phyloP scores from a whole-genome alignment of 2,329 filamentous ascomycete genomes.

The Acrodontium crateriforme region DNA sequence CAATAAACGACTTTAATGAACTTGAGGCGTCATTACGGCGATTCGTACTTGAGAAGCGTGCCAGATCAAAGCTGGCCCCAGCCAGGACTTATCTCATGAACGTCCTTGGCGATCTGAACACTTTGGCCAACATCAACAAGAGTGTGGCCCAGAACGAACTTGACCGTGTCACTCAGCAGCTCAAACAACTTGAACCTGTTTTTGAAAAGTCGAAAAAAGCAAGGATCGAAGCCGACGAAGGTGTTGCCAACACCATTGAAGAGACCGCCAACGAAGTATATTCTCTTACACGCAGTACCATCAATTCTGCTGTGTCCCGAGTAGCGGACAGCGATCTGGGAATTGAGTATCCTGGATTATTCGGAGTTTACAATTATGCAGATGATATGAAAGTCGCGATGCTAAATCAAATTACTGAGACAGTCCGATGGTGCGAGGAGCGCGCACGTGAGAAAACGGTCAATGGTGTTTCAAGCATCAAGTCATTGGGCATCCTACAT shows the following conservation, averaged over 20 bases:
- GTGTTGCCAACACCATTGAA: conserved; percentile 71
- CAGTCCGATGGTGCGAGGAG: conserved; percentile 70
- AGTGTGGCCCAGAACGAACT: conserved; percentile 79
- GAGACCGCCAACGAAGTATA: conserved; percentile 77
- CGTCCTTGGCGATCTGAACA: conserved; percentile 73
- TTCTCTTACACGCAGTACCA: conserved; percentile 60
- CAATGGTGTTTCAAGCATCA: conserved; percentile 71
- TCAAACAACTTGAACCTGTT: conserved; percentile 70
- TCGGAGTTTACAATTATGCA: conserved; percentile 78
- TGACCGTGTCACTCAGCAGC: conserved; percentile 65
- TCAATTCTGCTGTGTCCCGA: conserved; percentile 61
- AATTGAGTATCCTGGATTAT: conserved; percentile 73
- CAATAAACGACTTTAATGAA: conserved; percentile 76
- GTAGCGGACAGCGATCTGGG: conserved; percentile 67
- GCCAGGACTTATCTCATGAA: conserved; percentile 93
- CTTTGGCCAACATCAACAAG: conserved; percentile 70
- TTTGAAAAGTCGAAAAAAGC: conserved; percentile 75
- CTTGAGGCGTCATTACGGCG: conserved; percentile 78
- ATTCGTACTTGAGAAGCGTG: conserved; percentile 91
- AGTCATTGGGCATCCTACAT: conserved; percentile 75
- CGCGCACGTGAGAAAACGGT: conserved; percentile 68
- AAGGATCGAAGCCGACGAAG: conserved; percentile 62
- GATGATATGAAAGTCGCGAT: conserved; percentile 88
- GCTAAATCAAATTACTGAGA: conserved; percentile 70
- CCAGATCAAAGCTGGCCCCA: conserved; percentile 86